Evolutionary conservation across 2,329 filamentous ascomycete species (phyloP), one percentile per base, ranked within the genome.

Genomic region (Ophiognomonia clavigignenti-juglandacearum): DNA sequence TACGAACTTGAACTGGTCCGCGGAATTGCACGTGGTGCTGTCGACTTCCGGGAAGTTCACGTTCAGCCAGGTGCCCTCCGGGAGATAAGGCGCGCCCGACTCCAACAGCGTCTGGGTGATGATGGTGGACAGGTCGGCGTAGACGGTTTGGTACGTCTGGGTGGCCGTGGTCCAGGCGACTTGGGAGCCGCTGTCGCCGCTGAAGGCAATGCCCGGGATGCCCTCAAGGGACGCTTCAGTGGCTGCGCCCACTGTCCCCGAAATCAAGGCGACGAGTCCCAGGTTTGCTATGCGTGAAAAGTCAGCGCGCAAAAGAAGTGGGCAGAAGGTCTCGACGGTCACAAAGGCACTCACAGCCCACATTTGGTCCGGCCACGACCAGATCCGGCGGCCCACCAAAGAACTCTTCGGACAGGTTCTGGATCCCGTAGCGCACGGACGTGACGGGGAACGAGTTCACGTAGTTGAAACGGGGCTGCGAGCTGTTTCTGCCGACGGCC

Each of bases 401-500:
- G 45, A 79, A 67, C 32, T 70, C 65, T 0, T 75, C 71, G 0
- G 71, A 74, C 20, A 82, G 70, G 4, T 67, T 73, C 49, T 79
- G 65, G 58, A 86, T 78, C 26, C 82, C 83, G 59, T 78, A 75
- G 44, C 77, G 73, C 57, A 85, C 80, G 2, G 78, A 68, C 0
- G 83, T 86, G 2, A 80, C 78, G 0, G 84, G 83, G 63, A 70
- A 86, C 0, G 80, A 83, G 67, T 88, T 87, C 45, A 88, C 84
- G 69, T 84, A 88, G 70, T 85, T 83, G 40, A 86, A 71, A 5
- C 77, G 74, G 0, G 77, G 70, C 51, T 77, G 68, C 0, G 74
- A 73, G 9, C 67, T 63, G 57, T 86, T 84, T 53, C 63, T 60
- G 27, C 83, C 83, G n/a, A 71, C 68, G 2, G 81, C 68, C 1